Evolutionary conservation across 495 filamentous ascomycete species (phyloP).

Genomic region (Xylaria sp.): DNA sequence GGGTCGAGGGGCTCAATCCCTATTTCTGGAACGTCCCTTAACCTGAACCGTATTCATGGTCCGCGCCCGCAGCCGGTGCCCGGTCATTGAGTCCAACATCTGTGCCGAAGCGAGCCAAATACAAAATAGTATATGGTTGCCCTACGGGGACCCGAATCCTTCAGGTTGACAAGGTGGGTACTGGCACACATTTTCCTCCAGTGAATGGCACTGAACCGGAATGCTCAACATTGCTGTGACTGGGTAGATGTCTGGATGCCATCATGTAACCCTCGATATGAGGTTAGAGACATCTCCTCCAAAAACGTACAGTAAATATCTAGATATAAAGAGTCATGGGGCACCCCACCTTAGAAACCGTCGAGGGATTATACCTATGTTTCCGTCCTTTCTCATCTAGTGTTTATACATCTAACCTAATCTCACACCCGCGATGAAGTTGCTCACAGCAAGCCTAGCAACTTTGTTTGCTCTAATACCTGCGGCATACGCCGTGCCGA

Average conservation of each 20-base stretch:
- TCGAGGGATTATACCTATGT: background rate
- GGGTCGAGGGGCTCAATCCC: background rate
- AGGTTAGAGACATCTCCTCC: background rate
- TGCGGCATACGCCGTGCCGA: slow-evolving; percentile 8
- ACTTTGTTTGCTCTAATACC: background rate
- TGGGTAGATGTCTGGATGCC: background rate
- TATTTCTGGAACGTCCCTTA: slow-evolving; percentile 12
- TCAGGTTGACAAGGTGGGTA: background rate
- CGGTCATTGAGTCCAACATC: background rate
- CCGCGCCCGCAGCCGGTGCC: background rate
- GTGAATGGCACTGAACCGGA: background rate
- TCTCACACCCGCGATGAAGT: slow-evolving; percentile 16
- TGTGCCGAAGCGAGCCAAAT: background rate
- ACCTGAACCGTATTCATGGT: background rate
- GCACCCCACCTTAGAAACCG: background rate
- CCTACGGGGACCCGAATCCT: slow-evolving; percentile 16
- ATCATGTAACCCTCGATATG: background rate
- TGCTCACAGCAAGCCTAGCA: slow-evolving; percentile 19
- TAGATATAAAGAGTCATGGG: background rate
- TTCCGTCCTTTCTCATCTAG: background rate
- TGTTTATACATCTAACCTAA: background rate
- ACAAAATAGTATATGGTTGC: background rate
- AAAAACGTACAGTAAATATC: background rate
- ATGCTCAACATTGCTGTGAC: background rate
- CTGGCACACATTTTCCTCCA: background rate